Percentiles rank a stretch among this genome's conserved stretches.
Evolutionary conservation across 306 rosid genomes (phyloP).

Genomic region (Pterocarpus macrocarpus): DNA sequence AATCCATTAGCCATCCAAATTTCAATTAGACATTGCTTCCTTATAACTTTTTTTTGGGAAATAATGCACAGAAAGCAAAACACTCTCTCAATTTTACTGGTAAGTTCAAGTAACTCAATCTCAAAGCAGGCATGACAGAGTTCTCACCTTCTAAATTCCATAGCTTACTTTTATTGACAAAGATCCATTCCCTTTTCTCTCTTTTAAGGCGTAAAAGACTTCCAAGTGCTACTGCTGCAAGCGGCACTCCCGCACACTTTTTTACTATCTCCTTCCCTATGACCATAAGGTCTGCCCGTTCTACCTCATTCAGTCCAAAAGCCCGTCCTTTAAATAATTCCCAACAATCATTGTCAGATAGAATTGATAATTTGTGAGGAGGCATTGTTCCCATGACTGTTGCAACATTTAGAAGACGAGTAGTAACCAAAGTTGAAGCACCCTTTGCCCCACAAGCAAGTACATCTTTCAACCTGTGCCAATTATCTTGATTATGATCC

Average conservation of each 20-base stretch:
- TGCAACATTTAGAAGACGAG: constrained; percentile 44
- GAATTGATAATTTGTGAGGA: constrained; percentile 17
- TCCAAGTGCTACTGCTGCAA: constrained; percentile 47
- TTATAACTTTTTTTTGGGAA: constrained; percentile 22
- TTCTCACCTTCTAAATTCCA: constrained; percentile 24
- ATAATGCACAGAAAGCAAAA: constrained; percentile 48
- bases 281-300: constrained; percentile 27
- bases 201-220: constrained; percentile 40
- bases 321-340: constrained; percentile 47
- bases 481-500: constrained; percentile 48
- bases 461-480: constrained; percentile 43
- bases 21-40: constrained; percentile 12
- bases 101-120: constrained; percentile 40
- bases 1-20: constrained; percentile 52
- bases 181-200: constrained; percentile 5
- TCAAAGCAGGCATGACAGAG: constrained; percentile 27
- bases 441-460: constrained; percentile 52
- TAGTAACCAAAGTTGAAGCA: constrained; percentile 53
- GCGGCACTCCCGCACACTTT: constrained; percentile 49
- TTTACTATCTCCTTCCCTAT: constrained; percentile 45
- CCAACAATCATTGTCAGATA: constrained; percentile 54
- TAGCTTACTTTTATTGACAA: constrained; percentile 19
- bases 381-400: constrained; percentile 32
- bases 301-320: constrained; percentile 25
- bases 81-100: constrained; percentile 26